Evolutionary conservation across 140 eudicot genomes (phyloP).

Genomic region (Flaveria floridana): DNA sequence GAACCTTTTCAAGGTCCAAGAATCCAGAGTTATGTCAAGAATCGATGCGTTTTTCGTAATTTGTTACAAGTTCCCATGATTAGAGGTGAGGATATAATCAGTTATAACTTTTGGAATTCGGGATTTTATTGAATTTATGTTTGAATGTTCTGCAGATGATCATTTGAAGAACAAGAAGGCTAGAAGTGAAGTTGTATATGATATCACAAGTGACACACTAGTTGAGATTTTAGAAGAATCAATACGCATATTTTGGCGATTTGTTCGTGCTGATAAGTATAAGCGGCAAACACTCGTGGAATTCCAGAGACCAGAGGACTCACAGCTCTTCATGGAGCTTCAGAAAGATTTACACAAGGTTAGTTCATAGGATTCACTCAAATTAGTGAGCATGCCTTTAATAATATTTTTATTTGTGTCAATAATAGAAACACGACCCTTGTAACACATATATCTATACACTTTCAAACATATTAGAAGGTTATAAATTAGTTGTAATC

Average conservation of each 20-base stretch:
- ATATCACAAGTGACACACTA: conserved; percentile 61
- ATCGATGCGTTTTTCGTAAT: conserved; percentile 64
- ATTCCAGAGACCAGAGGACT: conserved; percentile 59
- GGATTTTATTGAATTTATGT: background rate
- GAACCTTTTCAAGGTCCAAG: conserved; percentile 84
- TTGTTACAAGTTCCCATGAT: conserved; percentile 93
- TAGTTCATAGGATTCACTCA: background rate
- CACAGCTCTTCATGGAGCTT: conserved; percentile 49
- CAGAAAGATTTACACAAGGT: conserved; percentile 71
- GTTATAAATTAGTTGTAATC: background rate
- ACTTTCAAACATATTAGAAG: background rate
- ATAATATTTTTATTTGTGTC: no score
- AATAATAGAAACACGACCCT: no score
- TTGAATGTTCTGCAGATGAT: conserved; percentile 55
- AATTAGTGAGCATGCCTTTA: background rate
- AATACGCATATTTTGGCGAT: conserved; percentile 76
- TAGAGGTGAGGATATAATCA: conserved; percentile 49
- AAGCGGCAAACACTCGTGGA: conserved; percentile 43
- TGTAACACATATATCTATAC: no score
- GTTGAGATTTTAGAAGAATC: conserved; percentile 89
- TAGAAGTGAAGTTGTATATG: conserved; percentile 41
- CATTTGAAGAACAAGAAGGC: conserved; percentile 45
- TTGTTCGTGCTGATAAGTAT: conserved; percentile 70
- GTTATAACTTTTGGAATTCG: background rate
- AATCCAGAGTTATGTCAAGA: conserved; percentile 58